phyloP scores from a whole-genome alignment of 2,329 filamentous ascomycete genomes.

The Tympanopsis confertula region DNA sequence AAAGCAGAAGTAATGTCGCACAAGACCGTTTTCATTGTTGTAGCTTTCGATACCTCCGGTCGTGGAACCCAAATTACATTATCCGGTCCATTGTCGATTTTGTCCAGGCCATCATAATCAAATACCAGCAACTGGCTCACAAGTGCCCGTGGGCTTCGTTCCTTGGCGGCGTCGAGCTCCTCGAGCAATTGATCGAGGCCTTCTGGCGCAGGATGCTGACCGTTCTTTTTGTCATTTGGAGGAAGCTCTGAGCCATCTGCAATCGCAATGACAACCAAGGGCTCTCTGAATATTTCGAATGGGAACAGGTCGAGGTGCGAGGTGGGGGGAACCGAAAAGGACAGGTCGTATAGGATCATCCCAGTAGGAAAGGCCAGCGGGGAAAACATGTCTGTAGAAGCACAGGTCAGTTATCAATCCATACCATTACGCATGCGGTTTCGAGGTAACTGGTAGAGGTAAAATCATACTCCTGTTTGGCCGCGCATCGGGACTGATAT shows the following conservation, averaged over 20 bases:
- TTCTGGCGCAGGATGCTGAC: slow-evolving; percentile 21
- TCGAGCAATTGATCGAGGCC: slow-evolving; percentile 23
- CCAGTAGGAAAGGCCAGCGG: slow-evolving; percentile 45
- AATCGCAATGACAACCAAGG: slow-evolving; percentile 45
- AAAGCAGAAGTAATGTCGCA: background rate
- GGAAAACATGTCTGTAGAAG: slow-evolving; percentile 41
- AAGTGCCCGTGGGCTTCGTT: slow-evolving; percentile 35
- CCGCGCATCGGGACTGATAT: slow-evolving; percentile 43
- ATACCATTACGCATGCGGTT: slow-evolving; percentile 2
- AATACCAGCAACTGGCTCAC: slow-evolving; percentile 41
- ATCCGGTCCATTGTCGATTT: slow-evolving; percentile 24
- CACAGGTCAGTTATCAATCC: background rate
- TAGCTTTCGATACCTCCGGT: slow-evolving; percentile 33
- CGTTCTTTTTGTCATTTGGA: slow-evolving; percentile 10
- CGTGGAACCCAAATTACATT: slow-evolving; percentile 36
- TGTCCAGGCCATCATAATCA: slow-evolving; percentile 24
- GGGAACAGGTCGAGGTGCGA: slow-evolving; percentile 44
- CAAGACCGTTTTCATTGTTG: slow-evolving; percentile 18
- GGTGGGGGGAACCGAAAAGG: slow-evolving; percentile 37
- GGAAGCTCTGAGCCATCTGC: slow-evolving; percentile 38
- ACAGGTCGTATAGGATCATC: slow-evolving; percentile 44
- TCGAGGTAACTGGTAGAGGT: background rate
- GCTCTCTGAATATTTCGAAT: slow-evolving; percentile 50
- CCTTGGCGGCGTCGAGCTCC: slow-evolving; percentile 27
- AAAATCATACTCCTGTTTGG: slow-evolving; percentile 41